phyloP scores from a whole-genome alignment of 768 basidiomycete species.

The Boletus tylopilopsis region DNA sequence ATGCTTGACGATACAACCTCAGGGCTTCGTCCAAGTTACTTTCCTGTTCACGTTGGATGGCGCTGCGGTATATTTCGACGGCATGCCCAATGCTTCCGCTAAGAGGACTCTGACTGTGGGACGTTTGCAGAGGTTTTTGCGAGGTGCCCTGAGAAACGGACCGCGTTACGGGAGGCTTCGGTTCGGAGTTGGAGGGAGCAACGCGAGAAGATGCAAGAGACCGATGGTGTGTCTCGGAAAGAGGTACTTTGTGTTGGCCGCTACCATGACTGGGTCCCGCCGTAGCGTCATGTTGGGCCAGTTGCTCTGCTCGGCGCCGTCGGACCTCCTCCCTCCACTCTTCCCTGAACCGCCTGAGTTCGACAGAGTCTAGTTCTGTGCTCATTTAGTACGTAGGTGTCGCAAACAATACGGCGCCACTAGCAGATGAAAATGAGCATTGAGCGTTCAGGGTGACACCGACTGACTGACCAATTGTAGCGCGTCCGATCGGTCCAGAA shows the following conservation, averaged over 20 bases:
- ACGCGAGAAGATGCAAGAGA: constrained; percentile 1
- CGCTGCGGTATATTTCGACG: constrained; percentile 62
- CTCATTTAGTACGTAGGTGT: not conserved
- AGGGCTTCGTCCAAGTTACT: constrained; percentile 77
- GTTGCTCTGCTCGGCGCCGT: constrained; percentile 26
- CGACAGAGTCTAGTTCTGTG: constrained; percentile 46
- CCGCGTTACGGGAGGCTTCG: constrained; percentile 5
- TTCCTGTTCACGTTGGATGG: constrained; percentile 69
- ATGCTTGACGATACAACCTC: constrained; percentile 72
- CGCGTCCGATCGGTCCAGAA: too few relatives aligned
- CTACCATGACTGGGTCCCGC: not conserved
- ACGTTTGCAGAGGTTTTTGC: constrained; percentile 15
- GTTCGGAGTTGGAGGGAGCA: constrained; percentile 1
- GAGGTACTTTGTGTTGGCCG: not conserved
- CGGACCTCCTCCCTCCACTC: constrained; percentile 69
- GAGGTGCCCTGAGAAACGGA: constrained; percentile 14
- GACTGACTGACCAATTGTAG: too few relatives aligned
- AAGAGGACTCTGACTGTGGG: constrained; percentile 27
- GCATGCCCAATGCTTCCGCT: constrained; percentile 44
- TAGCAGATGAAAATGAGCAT: not conserved
- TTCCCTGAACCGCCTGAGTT: constrained; percentile 67
- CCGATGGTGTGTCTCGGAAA: constrained; percentile 8
- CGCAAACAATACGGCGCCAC: not conserved
- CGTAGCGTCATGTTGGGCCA: constrained; percentile 1
- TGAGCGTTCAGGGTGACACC: not conserved